Percentiles rank a stretch among this genome's conserved stretches.
Evolutionary conservation across 305 asterid species (phyloP).

Genomic region (Vinca major): DNA sequence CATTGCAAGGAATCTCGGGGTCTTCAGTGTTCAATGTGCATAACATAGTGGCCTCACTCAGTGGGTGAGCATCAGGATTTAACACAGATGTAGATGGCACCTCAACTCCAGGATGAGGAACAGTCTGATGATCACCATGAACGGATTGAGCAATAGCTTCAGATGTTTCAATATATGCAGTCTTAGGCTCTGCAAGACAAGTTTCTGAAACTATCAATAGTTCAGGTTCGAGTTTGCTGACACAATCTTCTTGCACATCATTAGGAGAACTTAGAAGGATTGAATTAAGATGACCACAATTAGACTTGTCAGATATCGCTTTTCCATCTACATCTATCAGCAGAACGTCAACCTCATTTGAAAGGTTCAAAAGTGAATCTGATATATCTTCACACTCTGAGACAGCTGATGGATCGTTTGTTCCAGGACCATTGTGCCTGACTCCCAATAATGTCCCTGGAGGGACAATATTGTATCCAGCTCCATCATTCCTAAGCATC

Average conservation of each 20-base stretch:
- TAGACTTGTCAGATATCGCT: constrained; percentile 28
- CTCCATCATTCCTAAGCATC: constrained; percentile 28
- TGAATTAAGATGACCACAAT: constrained; percentile 24
- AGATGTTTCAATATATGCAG: constrained; percentile 25
- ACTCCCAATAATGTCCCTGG: constrained; percentile 24
- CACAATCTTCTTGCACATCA: constrained; percentile 28
- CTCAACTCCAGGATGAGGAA: too few species aligned
- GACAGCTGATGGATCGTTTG: constrained; percentile 17
- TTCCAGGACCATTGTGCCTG: constrained; percentile 16
- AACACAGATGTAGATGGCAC: constrained; percentile 34
- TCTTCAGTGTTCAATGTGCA: constrained; percentile 81
- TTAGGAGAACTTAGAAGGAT: constrained; percentile 32
- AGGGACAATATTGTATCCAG: constrained; percentile 21
- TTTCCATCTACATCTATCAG: constrained; percentile 44
- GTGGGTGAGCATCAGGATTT: constrained; percentile 35
- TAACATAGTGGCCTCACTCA: constrained; percentile 34
- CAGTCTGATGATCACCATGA: too few species aligned
- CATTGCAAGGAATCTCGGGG: constrained; percentile 94
- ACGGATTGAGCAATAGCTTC: constrained; percentile 22
- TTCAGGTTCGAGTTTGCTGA: constrained; percentile 31
- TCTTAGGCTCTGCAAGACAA: constrained; percentile 21
- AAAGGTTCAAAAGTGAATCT: constrained; percentile 78
- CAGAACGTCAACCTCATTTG: constrained; percentile 61
- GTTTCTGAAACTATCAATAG: constrained; percentile 22
- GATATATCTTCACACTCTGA: constrained; percentile 58